These are phyloP conservation scores for Echinochloa phyllopogon DNA, from an alignment of 176 grass and related monocot genomes.

Conservation along the genomic window DNA sequence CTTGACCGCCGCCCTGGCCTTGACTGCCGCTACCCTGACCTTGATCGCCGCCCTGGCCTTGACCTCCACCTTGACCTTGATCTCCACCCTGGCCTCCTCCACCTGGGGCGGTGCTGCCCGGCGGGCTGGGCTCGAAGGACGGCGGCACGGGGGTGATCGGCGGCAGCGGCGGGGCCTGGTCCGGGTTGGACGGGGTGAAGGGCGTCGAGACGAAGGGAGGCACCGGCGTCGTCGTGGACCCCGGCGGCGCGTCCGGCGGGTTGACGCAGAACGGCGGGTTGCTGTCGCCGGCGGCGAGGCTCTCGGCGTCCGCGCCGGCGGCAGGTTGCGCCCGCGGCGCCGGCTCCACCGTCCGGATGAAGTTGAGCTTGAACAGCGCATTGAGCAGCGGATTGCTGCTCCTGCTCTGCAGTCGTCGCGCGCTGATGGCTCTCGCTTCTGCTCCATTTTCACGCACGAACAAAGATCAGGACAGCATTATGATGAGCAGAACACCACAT, in stretches of 20 bases:
- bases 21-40: too few relatives aligned
- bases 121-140: slow-evolving; percentile 62
- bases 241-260: slow-evolving; percentile 35
- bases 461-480: not conserved
- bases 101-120: slow-evolving; percentile 15
- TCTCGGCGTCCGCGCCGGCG: slow-evolving; percentile 6
- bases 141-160: slow-evolving; percentile 46
- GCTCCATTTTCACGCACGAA: slow-evolving; percentile 23
- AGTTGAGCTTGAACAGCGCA: slow-evolving; percentile 58
- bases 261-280: slow-evolving; percentile 65
- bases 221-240: slow-evolving; percentile 34
- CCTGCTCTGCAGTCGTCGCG: slow-evolving; percentile 27
- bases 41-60: too few relatives aligned
- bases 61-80: not conserved
- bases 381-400: slow-evolving; percentile 44
- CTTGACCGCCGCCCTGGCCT: not conserved
- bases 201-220: slow-evolving; percentile 43
- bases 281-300: slow-evolving; percentile 28
- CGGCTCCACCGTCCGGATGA: slow-evolving; percentile 49
- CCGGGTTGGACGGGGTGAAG: slow-evolving; percentile 25
- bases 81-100: not conserved
- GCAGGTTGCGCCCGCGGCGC: not conserved
- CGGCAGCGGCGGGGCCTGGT: slow-evolving; percentile 49
- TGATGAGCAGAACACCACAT: not conserved
- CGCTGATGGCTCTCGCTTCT: slow-evolving; percentile 57